phyloP scores from a whole-genome alignment of 306 rosid genomes.

The Rosa persica region DNA sequence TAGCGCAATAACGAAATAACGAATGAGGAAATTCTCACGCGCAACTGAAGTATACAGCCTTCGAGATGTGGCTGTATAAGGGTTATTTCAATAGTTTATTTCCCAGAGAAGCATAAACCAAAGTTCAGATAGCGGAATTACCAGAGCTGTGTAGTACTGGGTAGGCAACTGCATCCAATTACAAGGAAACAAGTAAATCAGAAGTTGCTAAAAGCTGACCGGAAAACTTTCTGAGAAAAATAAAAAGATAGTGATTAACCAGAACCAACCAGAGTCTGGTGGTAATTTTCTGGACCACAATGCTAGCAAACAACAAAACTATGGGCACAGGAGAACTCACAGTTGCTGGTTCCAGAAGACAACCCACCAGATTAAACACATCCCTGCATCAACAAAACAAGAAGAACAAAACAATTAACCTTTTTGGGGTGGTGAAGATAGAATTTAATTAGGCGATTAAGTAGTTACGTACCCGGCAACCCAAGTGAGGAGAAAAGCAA shows the following conservation, averaged over 20 bases:
- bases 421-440: not conserved
- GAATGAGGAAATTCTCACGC: not conserved
- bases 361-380: conserved; percentile 72
- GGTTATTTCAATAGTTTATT: too few species aligned
- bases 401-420: not conserved
- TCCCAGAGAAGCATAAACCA: not conserved
- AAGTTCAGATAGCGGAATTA: conserved; percentile 25
- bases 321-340: conserved; percentile 38
- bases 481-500: conserved; percentile 90
- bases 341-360: conserved; percentile 91
- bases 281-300: conserved; percentile 35
- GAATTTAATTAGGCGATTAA: not conserved
- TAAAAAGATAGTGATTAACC: not conserved
- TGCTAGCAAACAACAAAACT: conserved; percentile 5
- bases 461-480: conserved; percentile 63
- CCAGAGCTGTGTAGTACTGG: conserved; percentile 94
- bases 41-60: not conserved
- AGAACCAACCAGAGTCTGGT: conserved; percentile 24
- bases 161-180: conserved; percentile 77
- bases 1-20: not conserved
- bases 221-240: not conserved
- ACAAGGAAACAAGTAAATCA: not conserved
- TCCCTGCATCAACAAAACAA: conserved; percentile 48
- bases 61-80: not conserved
- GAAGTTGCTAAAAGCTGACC: not conserved